These are phyloP conservation scores for Triticum dicoccoides DNA, from an alignment of 176 grass and related monocot species.

Conservation along the genomic window DNA sequence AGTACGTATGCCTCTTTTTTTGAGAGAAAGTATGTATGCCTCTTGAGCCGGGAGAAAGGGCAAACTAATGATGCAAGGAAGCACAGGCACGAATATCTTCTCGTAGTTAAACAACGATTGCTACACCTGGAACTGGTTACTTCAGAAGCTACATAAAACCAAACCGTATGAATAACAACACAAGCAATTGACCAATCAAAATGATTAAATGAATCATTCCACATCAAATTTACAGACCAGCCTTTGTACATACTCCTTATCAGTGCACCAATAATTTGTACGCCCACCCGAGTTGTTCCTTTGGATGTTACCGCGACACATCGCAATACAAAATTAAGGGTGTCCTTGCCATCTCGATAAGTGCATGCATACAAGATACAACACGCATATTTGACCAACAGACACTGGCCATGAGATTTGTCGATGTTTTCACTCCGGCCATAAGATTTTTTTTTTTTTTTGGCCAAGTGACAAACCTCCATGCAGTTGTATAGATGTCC, in stretches of 20 bases:
- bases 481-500: too few species aligned
- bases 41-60: conserved; percentile 1
- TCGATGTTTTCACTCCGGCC: too few species aligned
- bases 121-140: neutral
- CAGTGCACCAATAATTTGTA: conserved; percentile 27
- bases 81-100: neutral
- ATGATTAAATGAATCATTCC: conserved; percentile 14
- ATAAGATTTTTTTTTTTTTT: too few species aligned
- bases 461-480: too few species aligned
- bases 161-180: neutral
- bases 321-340: conserved; percentile 12
- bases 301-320: conserved; percentile 12
- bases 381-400: too few species aligned
- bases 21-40: neutral
- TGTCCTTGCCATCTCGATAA: too few species aligned
- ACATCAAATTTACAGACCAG: too few species aligned
- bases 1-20: neutral
- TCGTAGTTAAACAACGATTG: neutral
- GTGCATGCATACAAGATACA: too few species aligned
- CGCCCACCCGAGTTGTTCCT: conserved; percentile 9
- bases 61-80: neutral
- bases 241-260: too few species aligned
- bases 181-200: neutral
- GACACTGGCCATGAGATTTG: too few species aligned
- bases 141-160: neutral